Evolutionary conservation across 2,329 filamentous ascomycete species (phyloP), one percentile per base, ranked within the genome.

Genomic region (Capronia epimyces): DNA sequence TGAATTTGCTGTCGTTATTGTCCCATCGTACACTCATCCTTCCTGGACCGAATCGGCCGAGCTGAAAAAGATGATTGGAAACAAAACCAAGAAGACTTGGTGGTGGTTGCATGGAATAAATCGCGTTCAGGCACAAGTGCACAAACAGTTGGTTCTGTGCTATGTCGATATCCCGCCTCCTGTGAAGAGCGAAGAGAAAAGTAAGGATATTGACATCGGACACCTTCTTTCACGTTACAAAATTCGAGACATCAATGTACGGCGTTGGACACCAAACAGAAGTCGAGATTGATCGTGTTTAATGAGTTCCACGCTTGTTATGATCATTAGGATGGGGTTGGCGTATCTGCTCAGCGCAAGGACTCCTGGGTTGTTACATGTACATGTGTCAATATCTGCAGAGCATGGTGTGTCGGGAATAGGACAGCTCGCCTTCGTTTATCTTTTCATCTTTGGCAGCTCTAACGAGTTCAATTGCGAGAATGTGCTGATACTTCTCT

Each of bases 91-190:
- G 18, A 70, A 68, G 49, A 70, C 64, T 50, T 75, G 72, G 72
- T 74, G 71, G 72, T 74, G 72, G 72, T 56, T 97, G 44, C 91
- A 96, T 70, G 86, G 87, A 40, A 79, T 95, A 39, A 94, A 95
- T 59, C 81, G 93, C 7, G 90, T 97, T 13, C 82, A 97, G 61
- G 84, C 84, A 1, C 88, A 95, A 62, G 93, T 95, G 3, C 81
- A 85, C 65, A 98, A 98, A 76, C 95, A 83, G 43, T 68, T 98
- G 59, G 83, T 97, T 31, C 67, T 98, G 25, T 84, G 87, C 34
- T 98, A 96, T 64, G 90, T 98, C 10, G 90, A 97, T 58, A 77
- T 98, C 3, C 93, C 93, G 1, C 77, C 84, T 2, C 86, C 87
- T 1, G 63, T 74, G 13, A 70, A 71, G 41, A 73, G 73, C 13